Percentiles rank a stretch among this genome's conserved stretches.
These are phyloP conservation scores for Zygoascus flipseniorum DNA, from an alignment of 805 yeast species.

Conservation along the genomic window DNA sequence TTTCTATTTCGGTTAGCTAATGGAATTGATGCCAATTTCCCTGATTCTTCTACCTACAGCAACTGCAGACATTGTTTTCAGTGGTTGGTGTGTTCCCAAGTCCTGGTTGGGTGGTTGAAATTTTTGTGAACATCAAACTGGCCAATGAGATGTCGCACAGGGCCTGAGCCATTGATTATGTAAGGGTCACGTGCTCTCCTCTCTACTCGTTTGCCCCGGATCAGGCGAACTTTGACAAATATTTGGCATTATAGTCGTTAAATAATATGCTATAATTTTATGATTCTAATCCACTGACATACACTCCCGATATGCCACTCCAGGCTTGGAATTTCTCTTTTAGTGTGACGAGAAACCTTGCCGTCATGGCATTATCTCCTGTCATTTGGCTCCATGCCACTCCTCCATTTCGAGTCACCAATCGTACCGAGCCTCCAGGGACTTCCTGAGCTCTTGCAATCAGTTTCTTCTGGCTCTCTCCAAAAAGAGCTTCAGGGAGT, in stretches of 20 bases:
- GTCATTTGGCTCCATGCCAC: slow-evolving; percentile 11
- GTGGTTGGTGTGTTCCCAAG: neutral
- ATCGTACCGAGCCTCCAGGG: slow-evolving; percentile 13
- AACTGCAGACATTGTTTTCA: slow-evolving; percentile 7
- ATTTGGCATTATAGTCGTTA: neutral
- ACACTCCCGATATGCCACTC: slow-evolving; percentile 3
- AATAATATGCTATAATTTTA: too few species aligned
- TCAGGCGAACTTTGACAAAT: too few species aligned
- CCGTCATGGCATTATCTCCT: neutral
- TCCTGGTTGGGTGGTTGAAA: slow-evolving; percentile 2
- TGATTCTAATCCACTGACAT: neutral
- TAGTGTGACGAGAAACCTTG: slow-evolving; percentile 5
- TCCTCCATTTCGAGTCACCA: slow-evolving; percentile 15
- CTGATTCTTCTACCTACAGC: slow-evolving; percentile 3
- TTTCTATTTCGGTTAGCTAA: slow-evolving; percentile 3
- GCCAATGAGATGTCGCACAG: neutral
- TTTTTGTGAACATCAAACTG: neutral
- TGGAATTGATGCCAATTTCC: neutral
- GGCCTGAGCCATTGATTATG: neutral
- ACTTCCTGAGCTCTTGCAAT: slow-evolving; percentile 15
- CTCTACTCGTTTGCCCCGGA: too few species aligned
- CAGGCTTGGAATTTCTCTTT: slow-evolving; percentile 5
- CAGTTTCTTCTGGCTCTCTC: slow-evolving; percentile 2
- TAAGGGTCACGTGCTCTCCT: neutral
- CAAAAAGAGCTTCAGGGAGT: slow-evolving; percentile 22